A percentile compares a stretch with the other conserved stretches of the same genome.
Evolutionary conservation across 2,329 filamentous ascomycete species (phyloP).

Genomic region (Pseudomassariella vexata): DNA sequence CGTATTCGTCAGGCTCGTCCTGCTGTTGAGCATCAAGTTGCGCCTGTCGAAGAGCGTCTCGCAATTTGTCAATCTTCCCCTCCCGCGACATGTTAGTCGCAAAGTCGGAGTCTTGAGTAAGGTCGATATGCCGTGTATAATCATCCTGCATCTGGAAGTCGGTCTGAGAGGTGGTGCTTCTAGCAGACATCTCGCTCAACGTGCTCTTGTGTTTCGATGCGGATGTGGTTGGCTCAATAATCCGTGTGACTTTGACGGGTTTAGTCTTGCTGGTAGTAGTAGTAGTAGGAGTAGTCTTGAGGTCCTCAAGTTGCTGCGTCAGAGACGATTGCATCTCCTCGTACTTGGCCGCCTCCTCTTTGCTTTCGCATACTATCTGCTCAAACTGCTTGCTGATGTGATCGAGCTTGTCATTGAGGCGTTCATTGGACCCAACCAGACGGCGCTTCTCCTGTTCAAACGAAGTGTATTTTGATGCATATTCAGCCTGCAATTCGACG

Average conservation of each 20-base stretch:
- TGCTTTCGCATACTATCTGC: constrained; percentile 20
- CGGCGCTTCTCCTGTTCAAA: constrained; percentile 16
- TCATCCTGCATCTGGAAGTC: constrained; percentile 29
- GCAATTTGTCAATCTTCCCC: constrained; percentile 15
- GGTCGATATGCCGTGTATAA: constrained; percentile 28
- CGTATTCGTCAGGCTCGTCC: constrained; percentile 14
- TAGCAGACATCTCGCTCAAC: constrained; percentile 26
- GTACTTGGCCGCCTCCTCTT: constrained; percentile 14
- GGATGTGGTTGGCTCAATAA: constrained; percentile 20
- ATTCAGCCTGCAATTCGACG: constrained; percentile 14
- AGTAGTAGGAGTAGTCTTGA: constrained; percentile 12
- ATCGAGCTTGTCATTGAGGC: constrained; percentile 37
- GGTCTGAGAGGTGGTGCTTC: constrained; percentile 24
- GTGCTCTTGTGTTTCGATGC: constrained; percentile 16
- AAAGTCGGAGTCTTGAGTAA: constrained; percentile 27
- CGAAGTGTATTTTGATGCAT: constrained; percentile 9
- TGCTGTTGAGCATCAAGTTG: constrained; percentile 18
- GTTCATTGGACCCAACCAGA: constrained; percentile 12
- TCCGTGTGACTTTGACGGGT: constrained; percentile 24
- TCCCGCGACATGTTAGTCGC: constrained; percentile 22
- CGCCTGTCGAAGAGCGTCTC: constrained; percentile 17
- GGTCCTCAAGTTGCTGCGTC: constrained; percentile 16
- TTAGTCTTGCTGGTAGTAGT: constrained; percentile 19
- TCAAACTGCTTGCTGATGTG: constrained; percentile 26
- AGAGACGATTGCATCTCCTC: constrained; percentile 13